Evolutionary conservation across 2,329 filamentous ascomycete species (phyloP).

Genomic region (Arthrobotrys sphaeroides): DNA sequence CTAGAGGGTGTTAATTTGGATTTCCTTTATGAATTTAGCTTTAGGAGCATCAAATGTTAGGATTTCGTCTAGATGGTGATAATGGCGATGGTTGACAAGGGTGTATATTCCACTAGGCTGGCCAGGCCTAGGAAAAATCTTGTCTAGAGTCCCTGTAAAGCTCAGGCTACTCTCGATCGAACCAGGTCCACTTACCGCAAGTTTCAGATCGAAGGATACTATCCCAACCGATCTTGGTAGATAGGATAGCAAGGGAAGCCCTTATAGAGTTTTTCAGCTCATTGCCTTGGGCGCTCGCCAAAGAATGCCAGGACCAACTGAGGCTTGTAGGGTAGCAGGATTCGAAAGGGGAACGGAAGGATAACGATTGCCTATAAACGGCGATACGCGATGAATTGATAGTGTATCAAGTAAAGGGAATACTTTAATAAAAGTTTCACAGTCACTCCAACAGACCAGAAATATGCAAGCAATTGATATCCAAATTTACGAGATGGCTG

Average conservation of each 20-base stretch:
- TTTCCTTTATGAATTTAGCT: constrained; percentile 41
- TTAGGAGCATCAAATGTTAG: constrained; percentile 26
- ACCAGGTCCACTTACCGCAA: constrained; percentile 54
- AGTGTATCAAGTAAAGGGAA: constrained; percentile 32
- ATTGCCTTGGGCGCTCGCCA: background rate
- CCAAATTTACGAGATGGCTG: constrained; percentile 54
- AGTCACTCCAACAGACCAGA: constrained; percentile 6
- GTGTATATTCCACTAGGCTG: constrained; percentile 50
- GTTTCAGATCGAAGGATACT: constrained; percentile 50
- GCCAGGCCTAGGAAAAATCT: constrained; percentile 31
- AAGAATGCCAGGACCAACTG: constrained; percentile 4
- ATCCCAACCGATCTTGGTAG: constrained; percentile 42
- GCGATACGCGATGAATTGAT: constrained; percentile 44
- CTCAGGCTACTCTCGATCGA: constrained; percentile 40
- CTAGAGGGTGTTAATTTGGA: constrained; percentile 21
- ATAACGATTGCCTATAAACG: constrained; percentile 24
- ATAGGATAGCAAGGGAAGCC: constrained; percentile 1
- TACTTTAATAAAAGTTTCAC: constrained; percentile 34
- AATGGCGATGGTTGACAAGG: constrained; percentile 39
- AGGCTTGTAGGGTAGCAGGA: constrained; percentile 27
- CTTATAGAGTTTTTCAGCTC: constrained; percentile 9
- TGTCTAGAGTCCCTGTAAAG: constrained; percentile 33
- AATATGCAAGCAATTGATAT: constrained; percentile 45
- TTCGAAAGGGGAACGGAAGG: constrained; percentile 13
- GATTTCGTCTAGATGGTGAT: constrained; percentile 50